Conservation (phyloP, 2,329 filamentous ascomycete species). For the Xylariaceae sp. region DNA sequence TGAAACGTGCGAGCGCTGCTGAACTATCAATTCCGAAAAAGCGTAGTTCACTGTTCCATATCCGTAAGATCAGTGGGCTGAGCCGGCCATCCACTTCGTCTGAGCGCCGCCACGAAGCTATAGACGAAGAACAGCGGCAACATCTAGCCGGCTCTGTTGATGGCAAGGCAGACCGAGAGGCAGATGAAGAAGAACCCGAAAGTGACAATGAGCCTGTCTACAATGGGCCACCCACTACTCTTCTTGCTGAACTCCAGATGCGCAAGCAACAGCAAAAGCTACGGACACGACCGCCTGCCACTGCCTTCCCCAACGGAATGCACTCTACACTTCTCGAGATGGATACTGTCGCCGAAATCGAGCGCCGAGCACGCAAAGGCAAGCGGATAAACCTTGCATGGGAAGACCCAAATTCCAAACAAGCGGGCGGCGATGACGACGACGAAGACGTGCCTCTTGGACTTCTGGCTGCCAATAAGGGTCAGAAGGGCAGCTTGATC, state of each 20-base stretch:
- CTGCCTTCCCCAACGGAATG: conserved; percentile 68
- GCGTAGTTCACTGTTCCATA: conserved; percentile 46
- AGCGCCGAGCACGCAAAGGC: conserved; percentile 68
- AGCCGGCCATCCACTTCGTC: conserved; percentile 25
- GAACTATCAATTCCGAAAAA: conserved; percentile 37
- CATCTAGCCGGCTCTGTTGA: conserved; percentile 25
- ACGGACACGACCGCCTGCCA: conserved; percentile 66
- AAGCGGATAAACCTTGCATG: conserved; percentile 85
- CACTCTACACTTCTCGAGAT: conserved; percentile 86
- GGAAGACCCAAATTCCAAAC: conserved; percentile 51
- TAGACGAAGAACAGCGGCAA: conserved; percentile 25
- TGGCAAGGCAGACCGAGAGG: conserved; percentile 36
- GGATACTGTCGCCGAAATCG: conserved; percentile 83
- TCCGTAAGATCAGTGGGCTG: conserved; percentile 38
- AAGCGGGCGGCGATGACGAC: conserved; percentile 26
- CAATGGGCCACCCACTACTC: conserved; percentile 76
- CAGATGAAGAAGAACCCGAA: conserved; percentile 44
- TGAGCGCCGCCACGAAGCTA: conserved; percentile 19
- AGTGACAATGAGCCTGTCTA: conserved; percentile 49
- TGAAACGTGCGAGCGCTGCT: conserved; percentile 23
- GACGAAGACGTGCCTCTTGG: conserved; percentile 75
- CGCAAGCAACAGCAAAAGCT: conserved; percentile 85
- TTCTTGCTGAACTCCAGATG: conserved; percentile 86
- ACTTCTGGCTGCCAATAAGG: conserved; percentile 65
- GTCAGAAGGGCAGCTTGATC: conserved; percentile 45